phyloP scores from a whole-genome alignment of 257 asterid genomes.

The Echites panduratus region DNA sequence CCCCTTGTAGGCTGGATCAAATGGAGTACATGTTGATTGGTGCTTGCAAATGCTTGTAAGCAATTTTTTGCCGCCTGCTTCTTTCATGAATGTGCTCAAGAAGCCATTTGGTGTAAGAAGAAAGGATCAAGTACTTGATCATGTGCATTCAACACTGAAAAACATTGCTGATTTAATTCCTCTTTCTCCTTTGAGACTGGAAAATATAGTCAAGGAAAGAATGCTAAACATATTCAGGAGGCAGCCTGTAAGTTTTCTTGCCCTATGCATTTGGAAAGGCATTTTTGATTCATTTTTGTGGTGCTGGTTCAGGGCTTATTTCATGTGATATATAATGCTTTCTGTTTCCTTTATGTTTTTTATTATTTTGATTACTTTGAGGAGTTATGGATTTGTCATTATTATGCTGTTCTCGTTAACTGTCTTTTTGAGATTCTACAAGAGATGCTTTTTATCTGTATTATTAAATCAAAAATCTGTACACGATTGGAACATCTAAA shows the following conservation, averaged over 20 bases:
- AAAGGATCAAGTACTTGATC: conserved; percentile 71
- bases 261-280: not conserved
- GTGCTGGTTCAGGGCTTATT: not conserved
- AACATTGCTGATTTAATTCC: conserved; percentile 67
- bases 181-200: conserved; percentile 69
- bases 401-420: not conserved
- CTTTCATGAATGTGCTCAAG: conserved; percentile 43
- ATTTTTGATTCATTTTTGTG: not conserved
- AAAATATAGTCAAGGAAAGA: conserved; percentile 48
- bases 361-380: not conserved
- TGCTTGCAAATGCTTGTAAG: conserved; percentile 80
- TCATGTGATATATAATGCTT: not conserved
- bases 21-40: conserved; percentile 60
- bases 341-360: not conserved
- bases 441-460: not conserved
- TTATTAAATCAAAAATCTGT: not conserved
- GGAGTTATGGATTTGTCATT: not conserved
- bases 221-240: conserved; percentile 49
- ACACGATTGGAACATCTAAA: not conserved
- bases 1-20: conserved; percentile 62
- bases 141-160: conserved; percentile 64
- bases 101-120: conserved; percentile 51
- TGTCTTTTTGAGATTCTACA: not conserved
- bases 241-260: conserved; percentile 48
- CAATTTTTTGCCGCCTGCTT: conserved; percentile 68